phyloP scores from a whole-genome alignment of 1,284 basidiomycete genomes.

The Naganishia cerealis region DNA sequence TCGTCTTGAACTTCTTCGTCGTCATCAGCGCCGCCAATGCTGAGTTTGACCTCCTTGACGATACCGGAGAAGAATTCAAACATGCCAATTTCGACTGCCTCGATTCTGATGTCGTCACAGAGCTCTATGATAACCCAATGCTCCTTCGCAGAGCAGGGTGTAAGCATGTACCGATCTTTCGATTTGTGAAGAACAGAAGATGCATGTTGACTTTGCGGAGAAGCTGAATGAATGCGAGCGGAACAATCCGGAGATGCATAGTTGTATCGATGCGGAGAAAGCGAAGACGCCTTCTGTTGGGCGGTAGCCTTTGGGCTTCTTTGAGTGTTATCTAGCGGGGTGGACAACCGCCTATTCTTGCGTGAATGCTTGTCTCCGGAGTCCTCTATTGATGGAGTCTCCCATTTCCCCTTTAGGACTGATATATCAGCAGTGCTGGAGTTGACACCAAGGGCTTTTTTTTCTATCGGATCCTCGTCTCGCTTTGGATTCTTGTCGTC shows the following conservation, averaged over 20 bases:
- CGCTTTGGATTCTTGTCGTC: neutral
- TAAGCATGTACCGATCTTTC: constrained; percentile 95
- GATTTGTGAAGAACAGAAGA: constrained; percentile 82
- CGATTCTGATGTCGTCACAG: constrained; percentile 94
- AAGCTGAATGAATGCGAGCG: constrained; percentile 81
- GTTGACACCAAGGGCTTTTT: neutral
- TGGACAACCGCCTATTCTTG: neutral
- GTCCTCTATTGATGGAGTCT: neutral
- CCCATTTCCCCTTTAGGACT: neutral
- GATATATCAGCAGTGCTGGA: neutral
- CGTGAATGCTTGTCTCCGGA: neutral
- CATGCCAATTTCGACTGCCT: constrained; percentile 92
- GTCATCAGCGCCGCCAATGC: constrained; percentile 73
- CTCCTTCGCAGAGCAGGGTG: constrained; percentile 70
- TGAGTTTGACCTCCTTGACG: constrained; percentile 86
- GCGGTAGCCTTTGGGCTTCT: neutral
- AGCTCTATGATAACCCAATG: constrained; percentile 93
- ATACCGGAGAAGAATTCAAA: constrained; percentile 98
- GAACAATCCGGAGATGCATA: constrained; percentile 92
- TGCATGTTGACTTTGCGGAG: constrained; percentile 78
- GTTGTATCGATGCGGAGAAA: constrained; percentile 70
- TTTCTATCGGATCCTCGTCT: neutral
- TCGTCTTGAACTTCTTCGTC: constrained; percentile 64
- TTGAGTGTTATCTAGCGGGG: neutral
- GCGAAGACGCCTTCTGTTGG: constrained; percentile 13